Percentiles rank a stretch among this genome's conserved stretches.
phyloP scores from a whole-genome alignment of 371 early-diverging fungal species.

The Mortierella sp. region DNA sequence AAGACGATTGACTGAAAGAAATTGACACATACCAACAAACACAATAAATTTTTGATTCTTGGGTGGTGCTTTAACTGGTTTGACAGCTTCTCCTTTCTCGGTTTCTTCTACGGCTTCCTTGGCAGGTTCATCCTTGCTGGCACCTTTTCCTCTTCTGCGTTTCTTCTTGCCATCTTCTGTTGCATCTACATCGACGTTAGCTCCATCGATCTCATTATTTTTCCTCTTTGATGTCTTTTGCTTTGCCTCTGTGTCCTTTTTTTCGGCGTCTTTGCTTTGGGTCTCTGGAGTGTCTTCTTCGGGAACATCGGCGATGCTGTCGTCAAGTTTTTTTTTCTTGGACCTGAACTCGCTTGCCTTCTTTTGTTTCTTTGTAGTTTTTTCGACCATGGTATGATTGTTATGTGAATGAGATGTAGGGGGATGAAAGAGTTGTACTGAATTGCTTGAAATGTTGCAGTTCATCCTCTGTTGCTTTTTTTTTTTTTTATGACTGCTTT shows the following conservation, averaged over 20 bases:
- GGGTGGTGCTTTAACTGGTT: slow-evolving; percentile 26
- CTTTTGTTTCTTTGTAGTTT: slow-evolving; percentile 76
- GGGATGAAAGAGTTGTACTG: not conserved
- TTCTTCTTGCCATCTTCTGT: slow-evolving; percentile 39
- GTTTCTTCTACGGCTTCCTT: slow-evolving; percentile 6
- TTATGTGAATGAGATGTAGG: not conserved
- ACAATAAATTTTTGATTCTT: slow-evolving; percentile 70
- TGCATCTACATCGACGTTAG: slow-evolving; percentile 4
- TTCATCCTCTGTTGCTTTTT: slow-evolving; percentile 2
- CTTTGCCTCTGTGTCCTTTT: slow-evolving; percentile 1
- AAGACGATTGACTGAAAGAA: not conserved
- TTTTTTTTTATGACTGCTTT: slow-evolving; percentile 16
- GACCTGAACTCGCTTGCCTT: slow-evolving; percentile 72
- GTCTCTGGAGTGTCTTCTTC: slow-evolving; percentile 55
- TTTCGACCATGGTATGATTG: slow-evolving; percentile 58
- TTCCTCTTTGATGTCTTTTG: not conserved
- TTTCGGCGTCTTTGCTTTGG: not conserved
- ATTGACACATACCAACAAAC: slow-evolving; percentile 71
- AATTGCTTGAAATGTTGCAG: not conserved
- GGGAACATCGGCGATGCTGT: slow-evolving; percentile 63
- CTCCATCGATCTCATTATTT: not conserved
- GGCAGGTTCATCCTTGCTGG: slow-evolving; percentile 17
- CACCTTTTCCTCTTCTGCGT: slow-evolving; percentile 57
- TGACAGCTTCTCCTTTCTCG: slow-evolving; percentile 18
- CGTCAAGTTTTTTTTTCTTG: slow-evolving; percentile 66